phyloP scores from a whole-genome alignment of 352 stramenopile genomes.

The Phytopythium cucurbitacearum region DNA sequence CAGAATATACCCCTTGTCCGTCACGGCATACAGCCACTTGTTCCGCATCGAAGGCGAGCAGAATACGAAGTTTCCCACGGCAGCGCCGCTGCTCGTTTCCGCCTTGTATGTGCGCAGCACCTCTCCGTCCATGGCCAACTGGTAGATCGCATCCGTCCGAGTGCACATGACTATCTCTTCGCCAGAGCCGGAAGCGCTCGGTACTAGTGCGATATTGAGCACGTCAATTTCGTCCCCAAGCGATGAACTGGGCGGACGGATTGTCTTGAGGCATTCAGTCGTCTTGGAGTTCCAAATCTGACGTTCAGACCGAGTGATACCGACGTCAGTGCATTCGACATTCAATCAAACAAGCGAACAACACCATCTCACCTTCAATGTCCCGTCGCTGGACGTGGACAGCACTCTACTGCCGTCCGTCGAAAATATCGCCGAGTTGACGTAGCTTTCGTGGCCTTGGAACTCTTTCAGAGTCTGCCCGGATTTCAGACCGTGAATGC shows the following conservation, averaged over 20 bases:
- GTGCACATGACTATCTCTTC: conserved; percentile 87
- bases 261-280: conserved; percentile 74
- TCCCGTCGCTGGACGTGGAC: conserved; percentile 89
- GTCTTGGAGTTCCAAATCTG: conserved; percentile 86
- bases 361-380: conserved; percentile 57
- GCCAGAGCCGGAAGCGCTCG: conserved; percentile 27
- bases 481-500: conserved; percentile 92
- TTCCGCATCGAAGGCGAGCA: conserved; percentile 74
- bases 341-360: neutral
- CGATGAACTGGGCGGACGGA: conserved; percentile 50
- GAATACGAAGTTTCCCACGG: conserved; percentile 84
- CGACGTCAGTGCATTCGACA: neutral
- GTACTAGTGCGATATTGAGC: conserved; percentile 60
- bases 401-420: conserved; percentile 72
- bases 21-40: conserved; percentile 86
- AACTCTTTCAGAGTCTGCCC: conserved; percentile 94
- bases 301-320: neutral
- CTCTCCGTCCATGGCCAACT: conserved; percentile 71
- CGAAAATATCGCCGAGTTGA: conserved; percentile 87
- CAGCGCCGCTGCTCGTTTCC: conserved; percentile 53
- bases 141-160: conserved; percentile 70
- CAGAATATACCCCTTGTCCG: conserved; percentile 80
- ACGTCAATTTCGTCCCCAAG: conserved; percentile 73
- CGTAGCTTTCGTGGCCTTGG: conserved; percentile 89
- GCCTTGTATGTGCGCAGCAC: conserved; percentile 61